Conservation (phyloP, 805 yeast genomes). For the Soucietia sequanensis region DNA sequence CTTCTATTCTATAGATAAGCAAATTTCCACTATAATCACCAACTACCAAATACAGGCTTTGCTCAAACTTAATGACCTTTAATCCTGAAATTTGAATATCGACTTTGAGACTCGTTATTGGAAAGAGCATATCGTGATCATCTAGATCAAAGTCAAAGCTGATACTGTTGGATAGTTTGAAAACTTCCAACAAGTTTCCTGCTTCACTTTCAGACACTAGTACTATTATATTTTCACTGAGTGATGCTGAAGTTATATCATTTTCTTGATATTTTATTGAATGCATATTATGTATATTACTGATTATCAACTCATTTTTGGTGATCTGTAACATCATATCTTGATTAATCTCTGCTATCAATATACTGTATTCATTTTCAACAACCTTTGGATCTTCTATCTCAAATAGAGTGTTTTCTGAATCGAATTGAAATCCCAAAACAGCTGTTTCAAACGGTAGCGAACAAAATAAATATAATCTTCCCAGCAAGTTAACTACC, state of each 20-base stretch:
- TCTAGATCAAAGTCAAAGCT: too few species aligned
- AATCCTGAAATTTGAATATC: neutral
- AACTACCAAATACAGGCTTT: slow-evolving; percentile 4
- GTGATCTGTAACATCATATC: slow-evolving; percentile 27
- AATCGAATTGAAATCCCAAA: slow-evolving; percentile 26
- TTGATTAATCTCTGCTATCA: slow-evolving; percentile 10
- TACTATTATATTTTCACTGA: slow-evolving; percentile 6
- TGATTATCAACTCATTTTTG: slow-evolving; percentile 14
- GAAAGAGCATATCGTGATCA: too few species aligned
- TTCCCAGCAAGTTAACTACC: slow-evolving; percentile 12
- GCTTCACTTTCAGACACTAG: slow-evolving; percentile 12
- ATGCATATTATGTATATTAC: slow-evolving; percentile 16
- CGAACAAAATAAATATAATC: too few species aligned
- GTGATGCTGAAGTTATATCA: neutral
- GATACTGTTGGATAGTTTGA: too few species aligned
- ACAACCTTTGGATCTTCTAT: slow-evolving; percentile 16
- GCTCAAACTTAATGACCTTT: slow-evolving; percentile 5
- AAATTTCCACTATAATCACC: slow-evolving; percentile 20
- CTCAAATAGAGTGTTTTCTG: slow-evolving; percentile 23
- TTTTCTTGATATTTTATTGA: neutral
- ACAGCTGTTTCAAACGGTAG: slow-evolving; percentile 38
- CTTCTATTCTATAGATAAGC: too few species aligned
- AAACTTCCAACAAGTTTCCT: too few species aligned
- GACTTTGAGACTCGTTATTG: too few species aligned
- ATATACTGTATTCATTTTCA: slow-evolving; percentile 14